Evolutionary conservation across 306 rosid genomes (phyloP).

Genomic region (Pueraria montana): DNA sequence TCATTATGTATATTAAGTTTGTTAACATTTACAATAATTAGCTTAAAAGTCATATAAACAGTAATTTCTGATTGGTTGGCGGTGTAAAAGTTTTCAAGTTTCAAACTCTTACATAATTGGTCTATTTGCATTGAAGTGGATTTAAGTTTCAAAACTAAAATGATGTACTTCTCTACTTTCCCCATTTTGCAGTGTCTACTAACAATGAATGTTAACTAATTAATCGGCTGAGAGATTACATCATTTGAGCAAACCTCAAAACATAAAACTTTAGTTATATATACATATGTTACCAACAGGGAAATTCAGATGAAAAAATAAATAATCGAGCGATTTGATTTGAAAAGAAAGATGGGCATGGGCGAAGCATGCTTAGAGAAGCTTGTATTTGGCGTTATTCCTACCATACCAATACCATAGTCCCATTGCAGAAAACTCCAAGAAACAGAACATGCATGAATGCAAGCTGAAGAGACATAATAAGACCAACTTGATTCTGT

Average conservation of each 20-base stretch:
- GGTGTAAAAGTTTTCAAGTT: too few relatives aligned
- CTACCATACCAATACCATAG: constrained; percentile 27
- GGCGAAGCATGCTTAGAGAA: constrained; percentile 23
- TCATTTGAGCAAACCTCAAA: not conserved
- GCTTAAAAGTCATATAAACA: too few relatives aligned
- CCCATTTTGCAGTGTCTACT: not conserved
- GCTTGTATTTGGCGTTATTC: constrained; percentile 53
- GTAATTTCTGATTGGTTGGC: too few relatives aligned
- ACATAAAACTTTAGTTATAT: not conserved
- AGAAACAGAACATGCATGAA: constrained; percentile 60
- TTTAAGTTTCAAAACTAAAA: not conserved
- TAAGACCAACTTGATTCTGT: constrained; percentile 69
- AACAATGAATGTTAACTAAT: constrained; percentile 2
- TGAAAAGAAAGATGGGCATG: constrained; percentile 40
- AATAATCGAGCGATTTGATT: constrained; percentile 23
- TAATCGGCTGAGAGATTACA: not conserved
- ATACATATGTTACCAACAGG: not conserved
- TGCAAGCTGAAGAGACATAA: constrained; percentile 55
- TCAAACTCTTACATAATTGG: not conserved
- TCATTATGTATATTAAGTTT: too few relatives aligned
- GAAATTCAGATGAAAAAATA: not conserved
- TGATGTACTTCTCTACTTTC: not conserved
- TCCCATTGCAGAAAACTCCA: constrained; percentile 61
- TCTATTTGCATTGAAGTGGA: not conserved
- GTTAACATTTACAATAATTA: too few relatives aligned